Conservation (phyloP, 805 yeast species). For the Metschnikowia anglica region DNA sequence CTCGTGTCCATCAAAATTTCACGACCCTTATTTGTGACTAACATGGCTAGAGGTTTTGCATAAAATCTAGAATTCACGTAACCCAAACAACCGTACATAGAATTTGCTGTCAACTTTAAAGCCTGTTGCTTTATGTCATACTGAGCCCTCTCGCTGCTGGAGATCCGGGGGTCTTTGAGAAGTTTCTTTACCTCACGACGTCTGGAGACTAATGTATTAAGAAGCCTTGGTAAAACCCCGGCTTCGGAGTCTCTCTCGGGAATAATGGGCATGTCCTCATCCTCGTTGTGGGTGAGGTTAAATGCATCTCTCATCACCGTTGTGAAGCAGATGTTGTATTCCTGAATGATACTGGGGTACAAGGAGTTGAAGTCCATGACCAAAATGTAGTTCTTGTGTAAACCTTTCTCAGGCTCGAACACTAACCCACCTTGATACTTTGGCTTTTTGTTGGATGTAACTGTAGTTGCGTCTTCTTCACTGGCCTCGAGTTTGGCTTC, state of each 20-base stretch:
- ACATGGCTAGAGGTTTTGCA: slow-evolving; percentile 93
- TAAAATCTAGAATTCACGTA: slow-evolving; percentile 88
- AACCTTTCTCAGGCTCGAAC: slow-evolving; percentile 93
- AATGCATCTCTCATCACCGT: slow-evolving; percentile 74
- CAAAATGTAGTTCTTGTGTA: slow-evolving; percentile 81
- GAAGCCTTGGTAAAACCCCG: slow-evolving; percentile 85
- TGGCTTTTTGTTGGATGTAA: slow-evolving; percentile 60
- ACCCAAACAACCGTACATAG: slow-evolving; percentile 99
- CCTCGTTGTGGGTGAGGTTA: slow-evolving; percentile 45
- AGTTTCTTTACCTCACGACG: slow-evolving; percentile 90
- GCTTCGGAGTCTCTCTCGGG: slow-evolving; percentile 59
- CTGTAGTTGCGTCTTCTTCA: slow-evolving; percentile 45
- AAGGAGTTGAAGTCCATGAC: slow-evolving; percentile 98
- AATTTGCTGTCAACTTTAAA: slow-evolving; percentile 92
- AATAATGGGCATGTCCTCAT: slow-evolving; percentile 61
- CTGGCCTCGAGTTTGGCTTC: slow-evolving; percentile 33
- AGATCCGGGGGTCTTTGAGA: slow-evolving; percentile 69
- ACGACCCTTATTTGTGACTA: slow-evolving; percentile 93
- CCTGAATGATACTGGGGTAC: slow-evolving; percentile 96
- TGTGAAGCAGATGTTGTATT: slow-evolving; percentile 94
- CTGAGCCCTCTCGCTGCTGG: slow-evolving; percentile 67
- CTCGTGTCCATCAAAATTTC: slow-evolving; percentile 92
- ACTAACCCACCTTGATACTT: slow-evolving; percentile 92
- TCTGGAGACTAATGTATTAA: slow-evolving; percentile 81
- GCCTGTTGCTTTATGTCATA: slow-evolving; percentile 96